phyloP scores from a whole-genome alignment of 2,329 filamentous ascomycete species.

The Daldinia eschscholtzii region DNA sequence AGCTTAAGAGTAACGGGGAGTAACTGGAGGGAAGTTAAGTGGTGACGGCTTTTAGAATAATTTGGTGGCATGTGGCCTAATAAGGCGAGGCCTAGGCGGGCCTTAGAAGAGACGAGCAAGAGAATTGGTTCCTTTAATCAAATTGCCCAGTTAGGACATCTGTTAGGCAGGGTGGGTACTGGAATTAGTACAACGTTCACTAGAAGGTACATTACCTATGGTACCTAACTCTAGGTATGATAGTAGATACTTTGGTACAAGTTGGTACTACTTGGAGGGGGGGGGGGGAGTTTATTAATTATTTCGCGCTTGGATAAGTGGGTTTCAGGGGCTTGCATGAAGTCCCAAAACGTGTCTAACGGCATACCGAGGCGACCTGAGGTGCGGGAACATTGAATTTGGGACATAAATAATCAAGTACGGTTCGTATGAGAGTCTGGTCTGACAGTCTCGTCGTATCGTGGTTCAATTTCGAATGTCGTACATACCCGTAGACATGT shows the following conservation, averaged over 20 bases:
- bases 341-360: slow-evolving; percentile 37
- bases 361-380: slow-evolving; percentile 40
- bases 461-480: slow-evolving; percentile 14
- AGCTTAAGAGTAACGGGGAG: slow-evolving; percentile 9
- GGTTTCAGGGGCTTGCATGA: slow-evolving; percentile 42
- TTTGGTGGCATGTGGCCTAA: slow-evolving; percentile 40
- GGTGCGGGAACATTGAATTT: slow-evolving; percentile 14
- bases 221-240: background rate
- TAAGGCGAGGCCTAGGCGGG: slow-evolving; percentile 28
- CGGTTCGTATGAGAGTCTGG: slow-evolving; percentile 5
- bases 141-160: slow-evolving; percentile 37
- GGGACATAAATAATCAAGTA: slow-evolving; percentile 11
- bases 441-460: slow-evolving; percentile 1
- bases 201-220: too few species aligned
- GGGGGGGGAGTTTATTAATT: slow-evolving; percentile 5
- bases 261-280: background rate
- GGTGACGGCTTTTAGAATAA: slow-evolving; percentile 20
- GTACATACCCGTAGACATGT: slow-evolving; percentile 8
- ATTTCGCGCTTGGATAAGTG: slow-evolving; percentile 35
- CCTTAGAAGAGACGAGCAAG: slow-evolving; percentile 16
- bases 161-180: background rate
- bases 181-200: background rate
- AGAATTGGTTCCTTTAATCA: slow-evolving; percentile 40
- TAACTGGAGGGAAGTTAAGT: slow-evolving; percentile 9
- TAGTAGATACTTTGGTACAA: background rate